Evolutionary conservation across 169 alveolate species (phyloP), one percentile per base, ranked within the genome.

Genomic region (Cryptosporidium muris): DNA sequence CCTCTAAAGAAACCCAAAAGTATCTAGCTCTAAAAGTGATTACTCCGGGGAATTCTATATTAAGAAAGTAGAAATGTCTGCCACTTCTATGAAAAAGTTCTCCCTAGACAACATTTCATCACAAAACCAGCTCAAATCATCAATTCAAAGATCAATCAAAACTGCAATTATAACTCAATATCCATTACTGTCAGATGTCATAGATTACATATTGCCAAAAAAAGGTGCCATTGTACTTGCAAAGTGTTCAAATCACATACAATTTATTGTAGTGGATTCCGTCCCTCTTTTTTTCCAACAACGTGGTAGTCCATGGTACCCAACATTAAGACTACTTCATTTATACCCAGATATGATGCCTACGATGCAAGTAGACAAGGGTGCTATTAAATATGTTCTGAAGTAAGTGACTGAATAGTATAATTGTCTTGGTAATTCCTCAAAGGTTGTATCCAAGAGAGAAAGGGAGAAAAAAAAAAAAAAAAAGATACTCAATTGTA

Each of bases 281-380:
- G 93, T 90, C 65, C 91, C 95, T 1, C 88, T 93, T 56, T 95
- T 94, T 82, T 94, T 95, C 80, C 97, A 94, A 89, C 89, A 88
- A 49, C 89, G 98, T 58, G 98, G 94, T 56, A 97, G 98, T 14
- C 98, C 98, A 3, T 93, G 98, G 97, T 90, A 96, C 52, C 99
- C 99, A 8, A 92, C 97, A 16, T 85, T 97, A 68, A 95, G 97
- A 45, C 90, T 97, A 74, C 90, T 97, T 9, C 99, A 97, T 93
- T 92, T 94, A 68, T 96, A 95, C 65, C 99, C 99, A 16, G 89
- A 91, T 38, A 95, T 97, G 95, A 91, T 97, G 97, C 98, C 99
- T 47, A 94, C 94, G 82, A 95, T 96, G 96, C 98, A 96, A 82
- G 96, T 95, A 36, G 99, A 97, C 88, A 93, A 93, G 67, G 99